These are phyloP conservation scores for Dactylellina cionopaga DNA, from an alignment of 2,329 filamentous ascomycete genomes.

Conservation along the genomic window DNA sequence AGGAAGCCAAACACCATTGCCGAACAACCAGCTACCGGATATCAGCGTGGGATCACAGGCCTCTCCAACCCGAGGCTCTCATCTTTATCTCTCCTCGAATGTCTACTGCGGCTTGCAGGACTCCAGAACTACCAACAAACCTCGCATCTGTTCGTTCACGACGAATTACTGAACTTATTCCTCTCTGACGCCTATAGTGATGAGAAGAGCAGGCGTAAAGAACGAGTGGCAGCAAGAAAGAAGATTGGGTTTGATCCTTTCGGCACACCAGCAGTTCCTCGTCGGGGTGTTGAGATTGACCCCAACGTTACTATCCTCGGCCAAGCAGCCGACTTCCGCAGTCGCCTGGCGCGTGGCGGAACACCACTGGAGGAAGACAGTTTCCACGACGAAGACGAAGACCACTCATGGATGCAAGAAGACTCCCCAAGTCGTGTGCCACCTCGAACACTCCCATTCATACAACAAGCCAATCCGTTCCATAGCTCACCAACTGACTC, in stretches of 20 bases:
- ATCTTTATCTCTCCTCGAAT: slow-evolving; percentile 83
- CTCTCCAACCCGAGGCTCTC: slow-evolving; percentile 66
- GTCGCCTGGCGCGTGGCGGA: slow-evolving; percentile 33
- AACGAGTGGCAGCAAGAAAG: slow-evolving; percentile 55
- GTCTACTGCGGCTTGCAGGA: slow-evolving; percentile 83
- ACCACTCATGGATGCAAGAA: slow-evolving; percentile 49
- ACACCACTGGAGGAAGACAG: slow-evolving; percentile 47
- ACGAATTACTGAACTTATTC: slow-evolving; percentile 90
- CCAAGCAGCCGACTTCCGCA: slow-evolving; percentile 41
- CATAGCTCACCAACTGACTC: slow-evolving; percentile 37
- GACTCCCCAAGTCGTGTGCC: slow-evolving; percentile 48
- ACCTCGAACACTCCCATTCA: slow-evolving; percentile 33
- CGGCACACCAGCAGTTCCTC: slow-evolving; percentile 49
- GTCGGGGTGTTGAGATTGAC: slow-evolving; percentile 44
- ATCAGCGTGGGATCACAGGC: slow-evolving; percentile 67
- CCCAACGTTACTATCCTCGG: slow-evolving; percentile 42
- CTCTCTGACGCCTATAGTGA: slow-evolving; percentile 62
- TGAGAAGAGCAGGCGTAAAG: slow-evolving; percentile 46
- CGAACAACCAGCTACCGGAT: slow-evolving; percentile 65
- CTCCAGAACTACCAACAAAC: slow-evolving; percentile 92
- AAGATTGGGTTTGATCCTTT: slow-evolving; percentile 58
- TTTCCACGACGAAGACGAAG: slow-evolving; percentile 48
- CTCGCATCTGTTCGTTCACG: slow-evolving; percentile 87
- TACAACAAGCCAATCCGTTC: slow-evolving; percentile 35
- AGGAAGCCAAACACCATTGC: slow-evolving; percentile 55